A percentile compares a stretch with the other conserved stretches of the same genome.
phyloP scores from a whole-genome alignment of 2,329 filamentous ascomycete genomes.

The Sporothrix brunneoviolacea region DNA sequence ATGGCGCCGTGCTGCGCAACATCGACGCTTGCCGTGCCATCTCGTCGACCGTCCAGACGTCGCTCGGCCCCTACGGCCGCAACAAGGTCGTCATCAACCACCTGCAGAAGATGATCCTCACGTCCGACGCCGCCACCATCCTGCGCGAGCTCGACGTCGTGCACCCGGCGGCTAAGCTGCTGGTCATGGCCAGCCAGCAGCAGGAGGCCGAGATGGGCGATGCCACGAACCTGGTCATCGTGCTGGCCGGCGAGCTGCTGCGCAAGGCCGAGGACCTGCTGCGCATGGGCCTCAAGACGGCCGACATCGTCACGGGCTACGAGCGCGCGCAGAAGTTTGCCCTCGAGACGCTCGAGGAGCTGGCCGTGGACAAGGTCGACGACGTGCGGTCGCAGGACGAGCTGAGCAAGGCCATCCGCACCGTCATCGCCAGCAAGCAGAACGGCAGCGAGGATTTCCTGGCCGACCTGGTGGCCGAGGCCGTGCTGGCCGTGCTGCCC shows the following conservation, averaged over 20 bases:
- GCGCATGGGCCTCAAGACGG: constrained; percentile 96
- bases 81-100: constrained; percentile 99
- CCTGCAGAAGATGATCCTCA: constrained; percentile 98
- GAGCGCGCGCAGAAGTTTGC: constrained; percentile 90
- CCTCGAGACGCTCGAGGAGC: constrained; percentile 75
- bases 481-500: constrained; percentile 78
- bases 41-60: constrained; percentile 92
- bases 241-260: constrained; percentile 88
- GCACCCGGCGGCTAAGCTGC: constrained; percentile 91
- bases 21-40: constrained; percentile 98
- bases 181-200: constrained; percentile 98
- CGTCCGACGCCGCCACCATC: constrained; percentile 95
- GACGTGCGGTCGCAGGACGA: constrained; percentile 75
- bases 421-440: constrained; percentile 95
- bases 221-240: constrained; percentile 93
- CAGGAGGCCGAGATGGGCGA: constrained; percentile 99
- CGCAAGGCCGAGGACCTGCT: constrained; percentile 96
- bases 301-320: constrained; percentile 92
- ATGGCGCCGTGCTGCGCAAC: constrained; percentile 96
- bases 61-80: constrained; percentile 90
- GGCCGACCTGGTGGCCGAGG: constrained; percentile 79
- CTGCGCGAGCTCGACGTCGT: constrained; percentile 96
- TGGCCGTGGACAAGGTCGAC: constrained; percentile 84
- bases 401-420: constrained; percentile 90
- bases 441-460: constrained; percentile 87